phyloP scores from a whole-genome alignment of 192 early-diverging fungal species.

The Borealophlyctis nickersoniae region DNA sequence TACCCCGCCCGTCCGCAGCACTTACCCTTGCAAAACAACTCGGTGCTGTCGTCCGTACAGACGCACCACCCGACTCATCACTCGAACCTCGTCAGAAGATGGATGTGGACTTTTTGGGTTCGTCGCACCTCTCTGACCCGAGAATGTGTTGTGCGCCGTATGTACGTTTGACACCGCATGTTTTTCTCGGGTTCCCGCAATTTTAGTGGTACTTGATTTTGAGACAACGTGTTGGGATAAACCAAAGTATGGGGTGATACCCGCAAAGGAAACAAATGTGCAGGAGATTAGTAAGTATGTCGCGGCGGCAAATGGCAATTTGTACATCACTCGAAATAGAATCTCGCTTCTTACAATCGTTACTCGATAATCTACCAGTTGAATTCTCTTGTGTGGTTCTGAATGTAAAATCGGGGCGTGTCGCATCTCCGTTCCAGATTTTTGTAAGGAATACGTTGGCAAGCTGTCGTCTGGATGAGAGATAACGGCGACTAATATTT shows the following conservation, averaged over 20 bases:
- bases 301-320: too few species aligned
- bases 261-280: neutral
- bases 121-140: neutral
- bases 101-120: neutral
- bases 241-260: neutral
- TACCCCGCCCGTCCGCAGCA: too few species aligned
- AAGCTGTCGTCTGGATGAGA: too few species aligned
- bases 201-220: neutral
- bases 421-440: neutral
- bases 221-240: neutral
- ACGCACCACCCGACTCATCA: slow-evolving; percentile 1
- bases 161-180: neutral
- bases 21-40: too few species aligned
- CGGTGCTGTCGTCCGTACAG: too few species aligned
- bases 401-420: neutral
- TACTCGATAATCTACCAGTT: neutral
- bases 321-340: too few species aligned
- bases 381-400: neutral
- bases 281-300: neutral
- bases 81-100: neutral
- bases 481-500: too few species aligned
- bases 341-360: too few species aligned
- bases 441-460: too few species aligned
- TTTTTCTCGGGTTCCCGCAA: too few species aligned
- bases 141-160: neutral